phyloP scores from a whole-genome alignment of 1,284 basidiomycete species.

The Puccinia hordei region DNA sequence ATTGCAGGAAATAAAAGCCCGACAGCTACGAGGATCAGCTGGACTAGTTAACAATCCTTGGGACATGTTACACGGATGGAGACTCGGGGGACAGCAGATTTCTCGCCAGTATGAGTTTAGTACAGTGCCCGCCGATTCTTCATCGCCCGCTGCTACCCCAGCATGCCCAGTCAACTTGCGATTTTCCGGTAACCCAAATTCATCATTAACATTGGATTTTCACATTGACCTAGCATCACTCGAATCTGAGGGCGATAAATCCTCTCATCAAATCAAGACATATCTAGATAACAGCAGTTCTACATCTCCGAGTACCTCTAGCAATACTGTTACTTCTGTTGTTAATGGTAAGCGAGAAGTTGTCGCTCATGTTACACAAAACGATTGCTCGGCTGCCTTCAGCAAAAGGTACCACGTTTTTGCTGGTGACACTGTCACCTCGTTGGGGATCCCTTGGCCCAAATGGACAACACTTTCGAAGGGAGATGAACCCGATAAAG shows the following conservation, averaged over 20 bases:
- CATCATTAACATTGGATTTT: neutral
- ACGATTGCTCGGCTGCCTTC: slow-evolving; percentile 65
- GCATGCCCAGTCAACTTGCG: neutral
- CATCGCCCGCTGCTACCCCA: neutral
- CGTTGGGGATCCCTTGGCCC: slow-evolving; percentile 52
- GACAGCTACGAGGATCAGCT: slow-evolving; percentile 71
- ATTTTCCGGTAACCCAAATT: neutral
- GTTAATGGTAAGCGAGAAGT: slow-evolving; percentile 71
- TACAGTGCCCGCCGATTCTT: slow-evolving; percentile 10
- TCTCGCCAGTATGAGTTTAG: slow-evolving; percentile 39
- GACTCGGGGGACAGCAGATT: slow-evolving; percentile 22
- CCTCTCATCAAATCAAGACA: slow-evolving; percentile 51
- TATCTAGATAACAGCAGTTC: slow-evolving; percentile 37
- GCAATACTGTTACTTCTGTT: slow-evolving; percentile 63
- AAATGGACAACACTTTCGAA: slow-evolving; percentile 49
- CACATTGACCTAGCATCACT: slow-evolving; percentile 8
- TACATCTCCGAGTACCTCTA: slow-evolving; percentile 61
- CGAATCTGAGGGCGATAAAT: neutral
- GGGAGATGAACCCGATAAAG: slow-evolving; percentile 28
- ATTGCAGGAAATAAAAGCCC: slow-evolving; percentile 71
- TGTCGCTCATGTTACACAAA: slow-evolving; percentile 63
- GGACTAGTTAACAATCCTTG: slow-evolving; percentile 64
- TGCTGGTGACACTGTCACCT: slow-evolving; percentile 49
- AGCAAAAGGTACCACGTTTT: slow-evolving; percentile 75
- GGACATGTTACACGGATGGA: slow-evolving; percentile 48